phyloP scores from a whole-genome alignment of 345 rosid species.

The Citrus trifoliata region DNA sequence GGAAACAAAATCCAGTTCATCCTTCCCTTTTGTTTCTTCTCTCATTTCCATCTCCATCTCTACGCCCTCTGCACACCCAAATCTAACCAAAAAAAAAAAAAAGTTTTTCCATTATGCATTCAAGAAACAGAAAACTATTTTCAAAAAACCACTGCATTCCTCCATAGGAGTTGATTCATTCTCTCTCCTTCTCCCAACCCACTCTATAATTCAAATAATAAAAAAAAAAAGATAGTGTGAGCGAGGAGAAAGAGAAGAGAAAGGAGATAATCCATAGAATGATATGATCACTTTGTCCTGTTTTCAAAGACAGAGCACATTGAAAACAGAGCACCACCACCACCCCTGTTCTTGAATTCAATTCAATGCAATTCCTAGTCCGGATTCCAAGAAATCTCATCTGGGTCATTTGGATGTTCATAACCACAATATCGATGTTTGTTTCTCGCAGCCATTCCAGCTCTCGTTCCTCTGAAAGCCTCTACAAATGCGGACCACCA shows the following conservation, averaged over 20 bases:
- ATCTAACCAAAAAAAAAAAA: background rate
- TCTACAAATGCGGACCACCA: slow-evolving; percentile 8
- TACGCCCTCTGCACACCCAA: background rate
- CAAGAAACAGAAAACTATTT: slow-evolving; percentile 6
- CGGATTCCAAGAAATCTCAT: background rate
- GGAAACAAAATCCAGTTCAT: slow-evolving; percentile 18
- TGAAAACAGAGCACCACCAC: background rate
- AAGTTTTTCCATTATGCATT: background rate
- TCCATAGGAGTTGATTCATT: background rate
- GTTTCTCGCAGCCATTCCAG: background rate
- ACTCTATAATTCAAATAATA: background rate
- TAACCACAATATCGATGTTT: background rate
- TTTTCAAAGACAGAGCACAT: background rate
- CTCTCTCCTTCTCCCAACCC: background rate
- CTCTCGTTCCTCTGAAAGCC: slow-evolving; percentile 1
- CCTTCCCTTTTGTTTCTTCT: background rate
- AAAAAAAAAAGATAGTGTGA: background rate
- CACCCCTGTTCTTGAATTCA: slow-evolving; percentile 8
- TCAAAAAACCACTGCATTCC: background rate
- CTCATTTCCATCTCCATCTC: background rate
- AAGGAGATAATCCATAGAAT: background rate
- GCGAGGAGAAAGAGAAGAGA: background rate
- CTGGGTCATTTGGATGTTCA: slow-evolving; percentile 11
- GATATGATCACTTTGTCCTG: slow-evolving; percentile 8
- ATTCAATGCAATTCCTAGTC: slow-evolving; percentile 31